A percentile compares a stretch with the other conserved stretches of the same genome.
Evolutionary conservation across 768 basidiomycete species (phyloP).

Genomic region (Phanerochaete carnosa): DNA sequence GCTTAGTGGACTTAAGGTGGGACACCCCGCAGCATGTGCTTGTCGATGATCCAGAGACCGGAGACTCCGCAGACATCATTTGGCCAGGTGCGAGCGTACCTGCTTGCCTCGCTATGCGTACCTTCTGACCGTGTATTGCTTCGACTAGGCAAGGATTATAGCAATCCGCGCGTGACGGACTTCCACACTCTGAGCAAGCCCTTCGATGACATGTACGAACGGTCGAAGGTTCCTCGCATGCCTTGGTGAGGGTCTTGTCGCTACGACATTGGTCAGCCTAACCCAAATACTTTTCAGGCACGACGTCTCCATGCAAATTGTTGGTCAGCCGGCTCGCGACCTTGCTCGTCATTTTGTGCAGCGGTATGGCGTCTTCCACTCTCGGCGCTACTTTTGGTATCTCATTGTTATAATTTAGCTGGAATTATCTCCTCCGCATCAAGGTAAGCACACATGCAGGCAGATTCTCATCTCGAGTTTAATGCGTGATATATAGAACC

Average conservation of each 20-base stretch:
- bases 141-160: conserved; percentile 84
- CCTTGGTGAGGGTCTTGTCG: conserved; percentile 68
- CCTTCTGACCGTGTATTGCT: background rate
- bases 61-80: conserved; percentile 55
- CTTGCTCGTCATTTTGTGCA: conserved; percentile 93
- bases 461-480: background rate
- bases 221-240: conserved; percentile 87
- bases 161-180: conserved; percentile 84
- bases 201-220: conserved; percentile 93
- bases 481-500: conserved; percentile 57
- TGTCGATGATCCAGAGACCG: conserved; percentile 74
- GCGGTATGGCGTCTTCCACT: conserved; percentile 43
- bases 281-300: conserved; percentile 55
- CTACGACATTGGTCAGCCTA: background rate
- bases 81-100: conserved; percentile 74
- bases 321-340: conserved; percentile 95
- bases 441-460: conserved; percentile 54
- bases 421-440: conserved; percentile 92
- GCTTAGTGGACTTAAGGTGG: conserved; percentile 53
- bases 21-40: conserved; percentile 94
- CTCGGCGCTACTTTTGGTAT: background rate
- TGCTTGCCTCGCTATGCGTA: background rate
- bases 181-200: conserved; percentile 87
- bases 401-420: conserved; percentile 45
- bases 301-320: conserved; percentile 93